A percentile compares a stretch with the other conserved stretches of the same genome.
phyloP scores from a whole-genome alignment of 345 rosid genomes.

The Lepidium africanum region DNA sequence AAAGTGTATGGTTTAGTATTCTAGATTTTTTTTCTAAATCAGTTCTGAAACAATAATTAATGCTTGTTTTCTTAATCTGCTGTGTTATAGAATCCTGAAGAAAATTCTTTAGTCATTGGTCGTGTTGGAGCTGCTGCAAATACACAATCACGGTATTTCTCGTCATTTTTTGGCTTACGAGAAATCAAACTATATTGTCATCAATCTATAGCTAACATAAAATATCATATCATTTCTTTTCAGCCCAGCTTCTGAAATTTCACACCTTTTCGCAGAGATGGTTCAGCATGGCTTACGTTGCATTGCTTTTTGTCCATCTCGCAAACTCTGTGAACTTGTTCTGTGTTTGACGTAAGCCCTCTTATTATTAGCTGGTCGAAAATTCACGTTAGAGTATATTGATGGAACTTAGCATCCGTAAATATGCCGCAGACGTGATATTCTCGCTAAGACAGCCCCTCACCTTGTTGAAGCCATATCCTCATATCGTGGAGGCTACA shows the following conservation, averaged over 20 bases:
- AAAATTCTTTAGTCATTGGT: slow-evolving; percentile 20
- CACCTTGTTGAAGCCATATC: slow-evolving; percentile 57
- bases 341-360: slow-evolving; percentile 68
- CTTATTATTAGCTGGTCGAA: background rate
- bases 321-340: slow-evolving; percentile 90
- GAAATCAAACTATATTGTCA: background rate
- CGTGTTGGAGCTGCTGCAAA: slow-evolving; percentile 13
- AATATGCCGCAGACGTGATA: slow-evolving; percentile 49
- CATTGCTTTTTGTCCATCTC: slow-evolving; percentile 86
- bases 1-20: slow-evolving; percentile 33
- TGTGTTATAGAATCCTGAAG: slow-evolving; percentile 41
- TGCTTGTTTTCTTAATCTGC: slow-evolving; percentile 15
- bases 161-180: background rate
- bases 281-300: slow-evolving; percentile 95
- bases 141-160: slow-evolving; percentile 40
- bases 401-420: background rate
- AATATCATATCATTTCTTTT: slow-evolving; percentile 8
- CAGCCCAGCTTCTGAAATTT: slow-evolving; percentile 76
- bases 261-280: slow-evolving; percentile 88
- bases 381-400: background rate
- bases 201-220: slow-evolving; percentile 4
- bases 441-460: slow-evolving; percentile 72
- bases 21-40: background rate
- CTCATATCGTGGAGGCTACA: slow-evolving; percentile 90
- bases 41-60: background rate